phyloP scores from a whole-genome alignment of 352 stramenopile species.

The Pythium graminicola region DNA sequence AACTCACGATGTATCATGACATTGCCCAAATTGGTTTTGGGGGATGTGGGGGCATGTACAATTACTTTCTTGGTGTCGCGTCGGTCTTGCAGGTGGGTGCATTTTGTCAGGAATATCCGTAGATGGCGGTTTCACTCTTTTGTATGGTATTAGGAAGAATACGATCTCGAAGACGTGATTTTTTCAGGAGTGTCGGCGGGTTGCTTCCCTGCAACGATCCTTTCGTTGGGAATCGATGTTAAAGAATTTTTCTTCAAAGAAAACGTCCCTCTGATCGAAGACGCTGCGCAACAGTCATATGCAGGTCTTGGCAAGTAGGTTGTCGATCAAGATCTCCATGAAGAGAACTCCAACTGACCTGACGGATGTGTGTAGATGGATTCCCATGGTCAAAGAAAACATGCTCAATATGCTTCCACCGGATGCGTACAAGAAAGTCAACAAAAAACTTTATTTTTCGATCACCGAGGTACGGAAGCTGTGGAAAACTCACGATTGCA shows the following conservation, averaged over 20 bases:
- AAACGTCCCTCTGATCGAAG: slow-evolving; percentile 67
- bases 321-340: too few species aligned
- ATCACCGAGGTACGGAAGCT: slow-evolving; percentile 41
- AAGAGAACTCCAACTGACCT: too few species aligned
- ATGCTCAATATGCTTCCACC: slow-evolving; percentile 52
- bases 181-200: slow-evolving; percentile 73
- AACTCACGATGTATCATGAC: slow-evolving; percentile 49
- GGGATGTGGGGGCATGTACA: slow-evolving; percentile 82
- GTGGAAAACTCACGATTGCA: neutral
- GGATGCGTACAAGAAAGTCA: slow-evolving; percentile 53
- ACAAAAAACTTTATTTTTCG: slow-evolving; percentile 75
- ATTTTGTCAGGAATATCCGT: neutral
- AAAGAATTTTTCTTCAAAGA: slow-evolving; percentile 83
- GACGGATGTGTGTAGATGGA: slow-evolving; percentile 66
- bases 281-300: slow-evolving; percentile 48
- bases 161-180: slow-evolving; percentile 61
- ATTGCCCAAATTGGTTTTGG: slow-evolving; percentile 75
- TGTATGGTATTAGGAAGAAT: slow-evolving; percentile 41
- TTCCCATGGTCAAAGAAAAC: slow-evolving; percentile 60
- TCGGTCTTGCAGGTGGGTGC: slow-evolving; percentile 51
- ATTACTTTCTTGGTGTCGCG: slow-evolving; percentile 77
- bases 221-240: slow-evolving; percentile 58
- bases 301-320: slow-evolving; percentile 54
- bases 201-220: slow-evolving; percentile 61
- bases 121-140: neutral